Evolutionary conservation across 352 stramenopile species (phyloP).

Genomic region (Thalassiosira oceanica): DNA sequence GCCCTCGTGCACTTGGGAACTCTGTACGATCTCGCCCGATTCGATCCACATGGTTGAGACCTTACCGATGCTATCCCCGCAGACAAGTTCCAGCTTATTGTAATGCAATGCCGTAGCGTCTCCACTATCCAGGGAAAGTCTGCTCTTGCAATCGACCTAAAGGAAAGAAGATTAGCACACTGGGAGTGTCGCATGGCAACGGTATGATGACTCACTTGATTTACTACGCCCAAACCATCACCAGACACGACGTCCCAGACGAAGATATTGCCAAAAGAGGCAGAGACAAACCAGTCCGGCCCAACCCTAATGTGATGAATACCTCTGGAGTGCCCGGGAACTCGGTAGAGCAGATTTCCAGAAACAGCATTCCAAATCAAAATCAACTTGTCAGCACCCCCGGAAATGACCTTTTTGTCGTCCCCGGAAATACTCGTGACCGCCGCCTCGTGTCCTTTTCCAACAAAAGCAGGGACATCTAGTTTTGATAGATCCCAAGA

Average conservation of each 20-base stretch:
- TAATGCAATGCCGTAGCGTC: conserved; percentile 65
- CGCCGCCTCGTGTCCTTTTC: conserved; percentile 59
- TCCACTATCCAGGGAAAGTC: conserved; percentile 24
- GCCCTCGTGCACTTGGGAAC: conserved; percentile 60
- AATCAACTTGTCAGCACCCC: conserved; percentile 60
- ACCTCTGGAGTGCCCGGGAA: conserved; percentile 38
- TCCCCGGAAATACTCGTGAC: conserved; percentile 65
- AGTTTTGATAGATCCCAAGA: conserved; percentile 40
- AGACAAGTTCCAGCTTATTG: conserved; percentile 67
- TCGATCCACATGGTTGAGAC: conserved; percentile 72
- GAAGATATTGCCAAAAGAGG: conserved; percentile 38
- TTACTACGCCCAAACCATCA: conserved; percentile 11
- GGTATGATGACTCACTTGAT: conserved; percentile 5
- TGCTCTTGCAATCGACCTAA: conserved; percentile 17
- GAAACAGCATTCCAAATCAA: conserved; percentile 52
- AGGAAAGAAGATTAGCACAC: too few species aligned
- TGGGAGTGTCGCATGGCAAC: neutral
- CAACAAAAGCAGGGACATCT: conserved; percentile 33
- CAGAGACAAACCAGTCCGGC: conserved; percentile 39
- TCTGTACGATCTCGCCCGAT: conserved; percentile 58
- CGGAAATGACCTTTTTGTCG: conserved; percentile 56
- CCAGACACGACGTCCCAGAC: conserved; percentile 35
- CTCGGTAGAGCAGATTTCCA: conserved; percentile 31
- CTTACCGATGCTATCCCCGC: conserved; percentile 57
- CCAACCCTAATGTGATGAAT: conserved; percentile 41